Evolutionary conservation across 345 rosid species (phyloP), one percentile per base, ranked within the genome.

Genomic region (Arabis alpina): DNA sequence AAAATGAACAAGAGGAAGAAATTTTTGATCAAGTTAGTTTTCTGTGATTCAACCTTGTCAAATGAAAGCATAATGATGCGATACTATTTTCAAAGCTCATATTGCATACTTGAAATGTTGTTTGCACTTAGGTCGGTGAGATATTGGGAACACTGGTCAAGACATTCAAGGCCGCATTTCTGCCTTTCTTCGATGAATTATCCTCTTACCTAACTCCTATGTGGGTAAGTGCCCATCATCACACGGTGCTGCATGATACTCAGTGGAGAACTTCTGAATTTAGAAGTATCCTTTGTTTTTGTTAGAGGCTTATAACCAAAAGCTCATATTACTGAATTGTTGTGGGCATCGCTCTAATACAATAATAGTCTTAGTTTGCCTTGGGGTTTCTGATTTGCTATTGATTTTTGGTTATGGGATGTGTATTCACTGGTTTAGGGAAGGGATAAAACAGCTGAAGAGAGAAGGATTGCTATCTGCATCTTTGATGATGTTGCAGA

Each of bases 401-500:
- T 61, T 47, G 32, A 47, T 39, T 34, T 14, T 59, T 47, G 16
- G 51, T 53, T 36, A 45, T 39, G 43, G 24, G 57, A 37, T 68
- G 41, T 58, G 37, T 50, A 51, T 68, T 48, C 11, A 28, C 27
- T 66, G 62, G 61, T 68, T 24, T 68, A 95, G 99, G 99, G 98
- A 62, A 95, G 87, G 74, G 99, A 95, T 81, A 95, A 92, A 83
- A 95, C 99, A 51, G 80, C 99, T 24, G 99, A 92, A 75, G 99
- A 95, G 86, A 88, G 99, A 79, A 92, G 99, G 82, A 87, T 95
- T 77, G 99, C 99, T 10, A 95, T 95, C 66, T 95, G 99, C 85
- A 95, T 95, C 30, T 95, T 95, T 82, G 99, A 95, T 81, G 99
- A 92, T 77, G 94, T 92, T 66, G 99, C 99, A 1, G 99, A 92